Conservation (phyloP, 1,284 basidiomycete species). For the Leccinum variabile region DNA sequence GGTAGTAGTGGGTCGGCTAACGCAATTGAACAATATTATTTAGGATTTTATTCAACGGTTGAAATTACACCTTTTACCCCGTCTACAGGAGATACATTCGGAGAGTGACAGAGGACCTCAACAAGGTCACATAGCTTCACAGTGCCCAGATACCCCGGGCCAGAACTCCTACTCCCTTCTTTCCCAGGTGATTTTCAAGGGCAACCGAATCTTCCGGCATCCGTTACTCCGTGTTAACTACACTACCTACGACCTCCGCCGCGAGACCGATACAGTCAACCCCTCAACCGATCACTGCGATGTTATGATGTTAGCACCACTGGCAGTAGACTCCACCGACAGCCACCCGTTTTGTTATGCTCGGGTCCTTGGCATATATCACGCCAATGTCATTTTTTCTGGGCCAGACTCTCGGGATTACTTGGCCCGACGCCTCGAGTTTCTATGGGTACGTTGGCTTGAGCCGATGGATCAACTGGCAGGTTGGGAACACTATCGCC, state of each 20-base stretch:
- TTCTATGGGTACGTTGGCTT: background rate
- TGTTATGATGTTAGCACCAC: background rate
- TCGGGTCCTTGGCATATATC: background rate
- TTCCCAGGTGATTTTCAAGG: background rate
- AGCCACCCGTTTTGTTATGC: background rate
- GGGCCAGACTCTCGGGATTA: background rate
- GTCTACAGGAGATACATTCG: background rate
- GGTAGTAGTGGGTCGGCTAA: background rate
- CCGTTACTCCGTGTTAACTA: background rate
- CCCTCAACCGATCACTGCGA: background rate
- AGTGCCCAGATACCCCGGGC: background rate
- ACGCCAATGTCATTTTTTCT: background rate
- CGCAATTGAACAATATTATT: background rate
- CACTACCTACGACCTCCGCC: background rate
- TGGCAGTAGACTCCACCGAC: background rate
- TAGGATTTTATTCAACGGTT: background rate
- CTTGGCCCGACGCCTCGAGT: background rate
- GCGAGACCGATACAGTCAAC: background rate
- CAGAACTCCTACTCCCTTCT: background rate
- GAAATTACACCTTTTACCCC: background rate
- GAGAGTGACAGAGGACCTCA: background rate
- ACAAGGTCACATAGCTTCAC: background rate
- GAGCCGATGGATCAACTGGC: background rate
- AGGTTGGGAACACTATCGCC: background rate
- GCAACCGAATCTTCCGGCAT: background rate